Base-by-base conservation (phyloP, 2,329 filamentous ascomycete species). In the Ascochyta viciae-villosae region DNA sequence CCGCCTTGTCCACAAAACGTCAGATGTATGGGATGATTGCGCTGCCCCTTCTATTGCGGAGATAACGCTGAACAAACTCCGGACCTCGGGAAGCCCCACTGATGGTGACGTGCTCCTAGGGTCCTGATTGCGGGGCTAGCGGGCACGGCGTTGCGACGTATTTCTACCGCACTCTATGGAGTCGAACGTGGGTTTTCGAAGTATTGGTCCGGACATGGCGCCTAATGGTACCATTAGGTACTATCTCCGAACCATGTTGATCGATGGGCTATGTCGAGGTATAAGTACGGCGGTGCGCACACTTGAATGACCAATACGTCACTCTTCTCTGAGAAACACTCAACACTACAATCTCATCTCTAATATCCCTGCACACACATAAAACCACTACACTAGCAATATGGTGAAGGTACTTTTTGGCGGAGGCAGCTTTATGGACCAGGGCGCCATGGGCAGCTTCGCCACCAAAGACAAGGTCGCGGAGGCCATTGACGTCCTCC, bases 331-430 rank as follows among this genome's bases (percentile, higher is more conserved):
- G 10, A 31, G 29, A 31, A 13, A 31, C 9, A 31, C 12, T 15
- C 29, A 15, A 31, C 29, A 31, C 12, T 31, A 31, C 10, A 31
- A 1, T 3, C 15, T 5, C 3, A 31, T 31, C 29, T 13, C 29
- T 5, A 15, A 15, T 31, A 31, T 10, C 10, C 29, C 6, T 12
- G 1, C 4, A 13, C 29, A 31, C 29, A 15, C 6, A 22, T 6
- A 22, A 5, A 31, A n/a, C 49, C 31, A 22, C 26, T 19, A 26
- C 15, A 19, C 8, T 13, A 23, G 6, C 43, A 62, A 26, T 24
- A 67, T 68, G 66, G 64, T 78, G 61, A 77, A 78, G 55, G 64
- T 62, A 19, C 65, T 78, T 38, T 76, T 77, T 37, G 77, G 76
- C 48, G 72, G 70, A 40, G 71, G 60, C 19, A 46, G 60, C 37